phyloP scores from a whole-genome alignment of 371 early-diverging fungal genomes.

The Syncephalastrum contaminatum region DNA sequence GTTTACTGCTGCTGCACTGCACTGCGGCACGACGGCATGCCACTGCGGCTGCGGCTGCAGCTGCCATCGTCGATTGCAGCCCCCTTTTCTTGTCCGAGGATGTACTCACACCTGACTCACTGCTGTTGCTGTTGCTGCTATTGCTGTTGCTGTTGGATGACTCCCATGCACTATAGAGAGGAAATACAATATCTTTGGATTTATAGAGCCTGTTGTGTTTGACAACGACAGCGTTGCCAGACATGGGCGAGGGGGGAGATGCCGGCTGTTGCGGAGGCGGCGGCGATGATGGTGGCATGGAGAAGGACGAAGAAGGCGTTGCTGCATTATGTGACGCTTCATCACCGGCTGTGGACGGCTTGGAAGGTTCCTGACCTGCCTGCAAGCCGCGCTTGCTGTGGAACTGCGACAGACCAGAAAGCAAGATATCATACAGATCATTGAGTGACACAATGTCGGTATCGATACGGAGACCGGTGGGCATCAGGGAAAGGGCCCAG shows the following conservation, averaged over 20 bases:
- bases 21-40: background rate
- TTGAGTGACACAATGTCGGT: conserved; percentile 43
- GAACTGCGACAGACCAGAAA: conserved; percentile 35
- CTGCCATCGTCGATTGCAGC: background rate
- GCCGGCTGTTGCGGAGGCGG: background rate
- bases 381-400: background rate
- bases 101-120: no score
- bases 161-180: conserved; percentile 51
- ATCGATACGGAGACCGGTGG: conserved; percentile 39
- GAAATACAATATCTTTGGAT: conserved; percentile 35
- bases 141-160: conserved; percentile 10
- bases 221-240: conserved; percentile 27
- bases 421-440: conserved; percentile 38
- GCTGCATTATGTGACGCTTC: conserved; percentile 1
- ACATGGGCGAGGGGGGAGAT: conserved; percentile 4
- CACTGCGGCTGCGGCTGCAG: conserved; percentile 1
- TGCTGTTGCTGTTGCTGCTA: background rate
- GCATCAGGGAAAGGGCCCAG: conserved; percentile 43
- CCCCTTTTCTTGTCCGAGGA: background rate
- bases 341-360: background rate
- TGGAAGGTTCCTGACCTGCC: background rate
- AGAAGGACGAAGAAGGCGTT: conserved; percentile 2
- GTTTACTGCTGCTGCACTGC: background rate
- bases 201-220: conserved; percentile 39
- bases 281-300: no score